Base-by-base conservation (phyloP, 257 asterid species). In the Fraxinus americana region DNA sequence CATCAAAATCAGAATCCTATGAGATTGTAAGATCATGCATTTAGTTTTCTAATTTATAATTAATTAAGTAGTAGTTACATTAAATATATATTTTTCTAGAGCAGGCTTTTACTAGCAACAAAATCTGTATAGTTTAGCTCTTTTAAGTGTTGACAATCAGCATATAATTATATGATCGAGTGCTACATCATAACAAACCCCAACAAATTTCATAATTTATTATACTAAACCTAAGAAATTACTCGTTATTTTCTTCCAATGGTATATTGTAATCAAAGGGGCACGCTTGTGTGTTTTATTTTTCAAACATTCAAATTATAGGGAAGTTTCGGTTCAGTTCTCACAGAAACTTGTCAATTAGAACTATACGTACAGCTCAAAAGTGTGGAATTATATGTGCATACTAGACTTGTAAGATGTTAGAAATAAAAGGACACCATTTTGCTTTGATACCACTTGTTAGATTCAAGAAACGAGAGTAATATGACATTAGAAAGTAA, bases 181-280 rank as follows among this genome's bases (percentile, higher is more conserved):
- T 34, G 78, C 36, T 73, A 80, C 84, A 16, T 52, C 67, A 30
- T 77, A 83, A 77, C 87, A 57, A 83, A 80, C 82, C 66, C n/a
- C 14, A 76, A 80, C 71, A 69, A 76, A 76, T 69, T 73, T 59
- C 32, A 68, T 43, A 41, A 43, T 32, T 66, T 66, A 75, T 63
- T 10, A 63, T n/a, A 59, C 27, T 5, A 59, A 59, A 7, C 1
- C 13, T 9, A 59, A 19, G 23, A 21, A 21, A 59, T 13, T 6
- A 59, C 5, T 0, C 5, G 1, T 4, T 59, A 16, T 54, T 59
- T 59, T n/a, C 67, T 59, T 21, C 67, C 30, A 13, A 48, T 17
- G 4, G 19, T 4, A 52, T 17, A 52, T 17, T 52, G 23, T 17
- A 52, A 54, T 54, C 63, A 54, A 54, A 0, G 5, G 29, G 29